These are phyloP conservation scores for Carpinus viminea DNA, from an alignment of 306 rosid genomes.

Conservation along the genomic window DNA sequence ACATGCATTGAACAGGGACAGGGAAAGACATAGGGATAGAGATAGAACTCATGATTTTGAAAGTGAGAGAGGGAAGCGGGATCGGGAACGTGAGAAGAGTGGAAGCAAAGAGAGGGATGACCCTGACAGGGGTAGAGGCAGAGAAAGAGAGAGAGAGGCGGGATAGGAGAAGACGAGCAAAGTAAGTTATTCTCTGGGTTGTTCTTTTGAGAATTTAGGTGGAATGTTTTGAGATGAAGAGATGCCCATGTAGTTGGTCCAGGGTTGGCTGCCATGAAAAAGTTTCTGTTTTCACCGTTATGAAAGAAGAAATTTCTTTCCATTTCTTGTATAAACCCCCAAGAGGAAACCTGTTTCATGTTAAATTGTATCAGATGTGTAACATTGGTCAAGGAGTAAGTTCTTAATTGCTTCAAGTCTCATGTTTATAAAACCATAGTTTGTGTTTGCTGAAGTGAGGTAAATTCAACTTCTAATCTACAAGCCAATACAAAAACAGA, in stretches of 20 bases:
- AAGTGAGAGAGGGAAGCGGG: constrained; percentile 50
- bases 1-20: constrained; percentile 55
- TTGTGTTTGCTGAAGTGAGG: too few species aligned
- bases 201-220: constrained; percentile 18
- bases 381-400: background rate
- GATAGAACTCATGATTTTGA: constrained; percentile 47
- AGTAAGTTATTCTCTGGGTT: constrained; percentile 38
- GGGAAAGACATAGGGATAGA: constrained; percentile 70
- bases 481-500: too few species aligned
- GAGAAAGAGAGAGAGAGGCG: constrained; percentile 53
- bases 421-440: too few species aligned
- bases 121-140: constrained; percentile 67
- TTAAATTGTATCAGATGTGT: background rate
- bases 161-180: constrained; percentile 70
- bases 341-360: constrained; percentile 28
- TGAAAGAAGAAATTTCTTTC: background rate
- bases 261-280: constrained; percentile 22
- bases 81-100: constrained; percentile 72
- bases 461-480: too few species aligned
- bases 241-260: constrained; percentile 15
- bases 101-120: constrained; percentile 95
- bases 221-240: constrained; percentile 24
- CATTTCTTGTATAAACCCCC: constrained; percentile 15
- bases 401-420: background rate
- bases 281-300: constrained; percentile 24